These are phyloP conservation scores for Exophiala lecanii-corni DNA, from an alignment of 2,329 filamentous ascomycete genomes.

Conservation along the genomic window DNA sequence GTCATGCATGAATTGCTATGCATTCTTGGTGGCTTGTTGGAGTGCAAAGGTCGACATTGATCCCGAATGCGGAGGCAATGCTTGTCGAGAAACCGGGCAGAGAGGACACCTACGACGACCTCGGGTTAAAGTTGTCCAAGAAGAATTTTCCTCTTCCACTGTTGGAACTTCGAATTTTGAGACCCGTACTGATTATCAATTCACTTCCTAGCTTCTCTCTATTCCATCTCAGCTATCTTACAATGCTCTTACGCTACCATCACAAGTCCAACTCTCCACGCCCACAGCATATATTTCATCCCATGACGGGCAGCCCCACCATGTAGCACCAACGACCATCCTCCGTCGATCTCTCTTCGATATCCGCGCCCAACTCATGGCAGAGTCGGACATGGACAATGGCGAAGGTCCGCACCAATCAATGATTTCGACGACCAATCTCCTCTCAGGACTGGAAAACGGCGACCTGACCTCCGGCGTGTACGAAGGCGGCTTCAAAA, in stretches of 20 bases:
- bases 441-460: slow-evolving; percentile 47
- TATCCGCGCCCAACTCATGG: slow-evolving; percentile 60
- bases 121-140: too few species aligned
- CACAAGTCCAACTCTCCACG: slow-evolving; percentile 27
- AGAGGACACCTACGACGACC: too few species aligned
- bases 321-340: slow-evolving; percentile 1
- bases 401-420: slow-evolving; percentile 4
- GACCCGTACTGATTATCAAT: too few species aligned
- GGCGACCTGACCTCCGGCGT: slow-evolving; percentile 52
- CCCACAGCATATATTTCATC: slow-evolving; percentile 18
- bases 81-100: too few species aligned
- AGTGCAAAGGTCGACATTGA: too few species aligned
- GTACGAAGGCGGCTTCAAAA: slow-evolving; percentile 66
- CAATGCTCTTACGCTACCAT: slow-evolving; percentile 44
- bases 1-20: not conserved
- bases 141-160: too few species aligned
- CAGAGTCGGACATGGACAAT: slow-evolving; percentile 44
- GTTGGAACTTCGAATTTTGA: too few species aligned
- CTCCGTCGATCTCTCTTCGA: slow-evolving; percentile 58
- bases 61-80: too few species aligned
- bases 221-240: slow-evolving; percentile 57
- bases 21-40: too few species aligned
- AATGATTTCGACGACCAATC: slow-evolving; percentile 37
- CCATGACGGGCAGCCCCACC: slow-evolving; percentile 8
- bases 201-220: slow-evolving; percentile 19